A percentile compares a stretch with the other conserved stretches of the same genome.
Conservation (phyloP, 2,329 filamentous ascomycete genomes). For the Sporothrix inflata region DNA sequence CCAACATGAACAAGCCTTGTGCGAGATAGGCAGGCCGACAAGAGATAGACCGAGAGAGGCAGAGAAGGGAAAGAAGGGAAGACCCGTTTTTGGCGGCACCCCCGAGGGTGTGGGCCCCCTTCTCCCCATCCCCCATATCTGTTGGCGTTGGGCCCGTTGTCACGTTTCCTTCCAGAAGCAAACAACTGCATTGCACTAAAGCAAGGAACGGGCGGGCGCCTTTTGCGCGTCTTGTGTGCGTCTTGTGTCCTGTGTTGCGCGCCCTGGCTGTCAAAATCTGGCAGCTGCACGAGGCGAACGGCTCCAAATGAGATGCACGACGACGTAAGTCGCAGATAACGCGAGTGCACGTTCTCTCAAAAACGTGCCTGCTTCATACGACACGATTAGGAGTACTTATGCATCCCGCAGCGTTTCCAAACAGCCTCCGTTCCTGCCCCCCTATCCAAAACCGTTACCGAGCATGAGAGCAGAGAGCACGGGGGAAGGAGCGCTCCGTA, state of each 20-base stretch:
- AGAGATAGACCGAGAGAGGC: not conserved
- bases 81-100: conserved; percentile 12
- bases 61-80: not conserved
- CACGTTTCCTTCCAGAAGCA: conserved; percentile 2
- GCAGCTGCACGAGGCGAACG: conserved; percentile 3
- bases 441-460: conserved; percentile 13
- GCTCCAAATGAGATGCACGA: not conserved
- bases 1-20: not conserved
- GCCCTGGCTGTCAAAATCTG: not conserved
- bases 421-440: not conserved
- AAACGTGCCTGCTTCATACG: conserved; percentile 5
- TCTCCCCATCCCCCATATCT: not conserved
- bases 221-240: not conserved
- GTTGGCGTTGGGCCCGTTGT: conserved; percentile 1
- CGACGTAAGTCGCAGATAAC: not conserved
- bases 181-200: not conserved
- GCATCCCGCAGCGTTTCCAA: too few relatives aligned
- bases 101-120: not conserved
- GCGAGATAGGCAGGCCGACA: not conserved
- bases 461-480: not conserved
- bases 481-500: not conserved
- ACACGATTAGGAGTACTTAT: not conserved
- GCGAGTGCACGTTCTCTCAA: not conserved
- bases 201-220: conserved; percentile 10
- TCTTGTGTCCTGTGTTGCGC: not conserved